Evolutionary conservation across 768 basidiomycete species (phyloP).

Genomic region (Phallus indusiatus): DNA sequence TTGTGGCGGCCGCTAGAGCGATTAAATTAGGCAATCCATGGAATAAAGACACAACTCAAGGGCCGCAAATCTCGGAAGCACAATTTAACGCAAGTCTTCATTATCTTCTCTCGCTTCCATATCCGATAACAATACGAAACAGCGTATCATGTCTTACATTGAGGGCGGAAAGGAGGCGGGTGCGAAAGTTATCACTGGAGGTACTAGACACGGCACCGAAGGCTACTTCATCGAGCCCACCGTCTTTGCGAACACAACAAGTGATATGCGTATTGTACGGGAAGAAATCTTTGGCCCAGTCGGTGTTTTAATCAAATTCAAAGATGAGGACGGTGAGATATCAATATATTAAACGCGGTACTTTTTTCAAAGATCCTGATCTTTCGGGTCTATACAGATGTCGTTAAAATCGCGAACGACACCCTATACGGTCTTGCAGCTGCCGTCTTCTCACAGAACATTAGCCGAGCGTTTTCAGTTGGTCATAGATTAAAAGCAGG

Average conservation of each 20-base stretch:
- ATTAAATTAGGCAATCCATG: constrained; percentile 67
- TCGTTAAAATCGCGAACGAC: constrained; percentile 71
- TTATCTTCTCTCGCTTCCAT: neutral
- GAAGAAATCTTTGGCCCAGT: constrained; percentile 81
- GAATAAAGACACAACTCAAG: constrained; percentile 46
- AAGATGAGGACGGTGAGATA: constrained; percentile 36
- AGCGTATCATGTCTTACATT: constrained; percentile 76
- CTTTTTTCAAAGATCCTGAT: neutral
- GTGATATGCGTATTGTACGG: constrained; percentile 63
- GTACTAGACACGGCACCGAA: constrained; percentile 44
- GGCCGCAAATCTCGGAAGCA: constrained; percentile 66
- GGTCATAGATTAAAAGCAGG: constrained; percentile 75
- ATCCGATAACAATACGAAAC: constrained; percentile 5
- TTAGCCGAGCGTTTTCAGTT: constrained; percentile 62
- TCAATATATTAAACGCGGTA: neutral
- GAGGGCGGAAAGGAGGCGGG: constrained; percentile 62
- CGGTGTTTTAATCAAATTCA: constrained; percentile 66
- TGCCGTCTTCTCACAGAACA: constrained; percentile 73
- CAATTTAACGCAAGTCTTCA: constrained; percentile 53
- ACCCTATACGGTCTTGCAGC: constrained; percentile 80
- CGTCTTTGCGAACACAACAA: constrained; percentile 55
- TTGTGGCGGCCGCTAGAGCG: constrained; percentile 41
- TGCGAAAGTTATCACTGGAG: constrained; percentile 56
- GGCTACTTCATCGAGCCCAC: constrained; percentile 73
- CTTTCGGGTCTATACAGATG: constrained; percentile 27